Evolutionary conservation across 1,284 basidiomycete genomes (phyloP).

Genomic region (Papiliotrema laurentii): DNA sequence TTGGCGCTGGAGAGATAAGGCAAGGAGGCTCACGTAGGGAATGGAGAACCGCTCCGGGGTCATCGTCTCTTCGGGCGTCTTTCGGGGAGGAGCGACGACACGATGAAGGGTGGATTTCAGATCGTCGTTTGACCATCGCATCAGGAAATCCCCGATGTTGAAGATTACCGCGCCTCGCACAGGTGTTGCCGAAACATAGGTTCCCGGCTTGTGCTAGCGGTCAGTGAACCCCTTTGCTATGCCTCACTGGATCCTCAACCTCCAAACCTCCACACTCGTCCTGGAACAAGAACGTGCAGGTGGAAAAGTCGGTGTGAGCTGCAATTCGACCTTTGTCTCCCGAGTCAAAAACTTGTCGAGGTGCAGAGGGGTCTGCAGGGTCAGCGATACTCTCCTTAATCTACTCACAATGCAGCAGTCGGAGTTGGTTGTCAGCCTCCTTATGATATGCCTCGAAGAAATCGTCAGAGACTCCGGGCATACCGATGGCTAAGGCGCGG

Average conservation of each 20-base stretch:
- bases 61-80: slow-evolving; percentile 37
- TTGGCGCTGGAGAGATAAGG: background rate
- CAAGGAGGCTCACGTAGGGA: slow-evolving; percentile 53
- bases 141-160: slow-evolving; percentile 60
- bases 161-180: slow-evolving; percentile 56
- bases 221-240: slow-evolving; percentile 1
- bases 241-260: slow-evolving; percentile 54
- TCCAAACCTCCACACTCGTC: slow-evolving; percentile 60
- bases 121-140: slow-evolving; percentile 61
- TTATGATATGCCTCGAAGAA: slow-evolving; percentile 36
- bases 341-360: slow-evolving; percentile 42
- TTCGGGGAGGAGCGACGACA: slow-evolving; percentile 53
- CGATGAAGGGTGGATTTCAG: slow-evolving; percentile 60
- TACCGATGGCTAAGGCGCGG: slow-evolving; percentile 55
- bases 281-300: slow-evolving; percentile 59
- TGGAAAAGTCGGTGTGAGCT: slow-evolving; percentile 59
- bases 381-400: background rate
- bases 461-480: slow-evolving; percentile 42
- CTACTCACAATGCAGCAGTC: slow-evolving; percentile 55
- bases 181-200: slow-evolving; percentile 54
- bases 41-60: slow-evolving; percentile 57
- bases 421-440: slow-evolving; percentile 56
- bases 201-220: slow-evolving; percentile 41
- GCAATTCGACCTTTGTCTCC: slow-evolving; percentile 54
- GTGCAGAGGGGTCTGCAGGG: slow-evolving; percentile 19